Evolutionary conservation across 2,329 filamentous ascomycete species (phyloP).

Genomic region (Colletotrichum spaethianum): DNA sequence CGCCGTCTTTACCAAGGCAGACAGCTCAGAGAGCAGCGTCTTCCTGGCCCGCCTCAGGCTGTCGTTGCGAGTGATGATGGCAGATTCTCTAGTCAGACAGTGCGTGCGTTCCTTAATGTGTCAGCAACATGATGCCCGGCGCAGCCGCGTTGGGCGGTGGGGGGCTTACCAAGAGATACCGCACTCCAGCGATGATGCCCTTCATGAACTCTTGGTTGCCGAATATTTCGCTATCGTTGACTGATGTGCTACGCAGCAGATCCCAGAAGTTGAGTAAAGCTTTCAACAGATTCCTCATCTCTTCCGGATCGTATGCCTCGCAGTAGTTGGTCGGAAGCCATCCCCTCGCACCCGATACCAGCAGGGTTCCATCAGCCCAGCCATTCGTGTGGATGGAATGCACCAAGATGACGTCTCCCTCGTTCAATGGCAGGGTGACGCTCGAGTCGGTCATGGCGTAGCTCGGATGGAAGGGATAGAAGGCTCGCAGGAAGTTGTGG

Average conservation of each 20-base stretch:
- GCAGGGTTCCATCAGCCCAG: constrained; percentile 95
- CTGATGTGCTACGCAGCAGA: constrained; percentile 82
- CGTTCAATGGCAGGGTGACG: constrained; percentile 88
- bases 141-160: neutral
- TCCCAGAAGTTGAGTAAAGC: constrained; percentile 95
- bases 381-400: constrained; percentile 98
- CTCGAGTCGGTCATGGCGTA: constrained; percentile 85
- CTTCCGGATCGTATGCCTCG: constrained; percentile 90
- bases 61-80: constrained; percentile 81
- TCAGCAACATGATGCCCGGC: neutral
- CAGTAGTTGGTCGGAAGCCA: constrained; percentile 99
- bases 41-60: constrained; percentile 86
- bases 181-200: constrained; percentile 92
- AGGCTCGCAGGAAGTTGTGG: constrained; percentile 94
- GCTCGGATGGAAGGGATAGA: constrained; percentile 90
- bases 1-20: constrained; percentile 88
- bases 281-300: constrained; percentile 87
- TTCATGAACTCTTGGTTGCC: constrained; percentile 94
- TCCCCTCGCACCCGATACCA: constrained; percentile 87
- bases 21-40: constrained; percentile 89
- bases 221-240: constrained; percentile 84
- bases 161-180: constrained; percentile 84
- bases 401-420: constrained; percentile 92
- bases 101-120: constrained; percentile 82
- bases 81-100: constrained; percentile 87